Conservation (phyloP, 768 basidiomycete genomes). For the Mycena galericulata region DNA sequence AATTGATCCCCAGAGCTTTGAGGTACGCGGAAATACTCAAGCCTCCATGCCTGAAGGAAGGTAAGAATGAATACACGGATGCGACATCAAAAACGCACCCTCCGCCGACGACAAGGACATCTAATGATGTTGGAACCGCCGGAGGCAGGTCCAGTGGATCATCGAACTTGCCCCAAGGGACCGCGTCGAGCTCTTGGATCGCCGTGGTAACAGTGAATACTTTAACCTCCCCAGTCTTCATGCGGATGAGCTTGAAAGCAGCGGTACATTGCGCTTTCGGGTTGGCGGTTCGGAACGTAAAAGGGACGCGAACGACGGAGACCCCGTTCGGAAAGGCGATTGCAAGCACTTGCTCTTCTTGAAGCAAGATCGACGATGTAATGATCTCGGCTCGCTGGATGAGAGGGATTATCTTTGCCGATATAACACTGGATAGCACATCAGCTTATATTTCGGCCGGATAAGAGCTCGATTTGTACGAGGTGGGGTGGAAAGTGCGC, state of each 20-base stretch:
- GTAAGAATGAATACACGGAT: background rate
- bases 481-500: conserved; percentile 41
- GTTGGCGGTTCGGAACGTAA: conserved; percentile 19
- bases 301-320: conserved; percentile 30
- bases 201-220: conserved; percentile 32
- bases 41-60: conserved; percentile 34
- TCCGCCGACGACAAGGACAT: conserved; percentile 57
- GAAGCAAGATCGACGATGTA: conserved; percentile 21
- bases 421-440: conserved; percentile 9
- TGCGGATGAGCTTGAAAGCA: conserved; percentile 32
- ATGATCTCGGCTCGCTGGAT: conserved; percentile 19
- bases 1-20: conserved; percentile 58
- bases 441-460: background rate
- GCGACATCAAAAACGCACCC: conserved; percentile 38
- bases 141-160: background rate
- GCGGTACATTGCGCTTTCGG: conserved; percentile 28
- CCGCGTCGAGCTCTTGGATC: conserved; percentile 19
- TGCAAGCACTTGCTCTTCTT: conserved; percentile 19
- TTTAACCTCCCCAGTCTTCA: conserved; percentile 26
- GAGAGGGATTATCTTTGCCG: conserved; percentile 12
- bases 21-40: conserved; percentile 37
- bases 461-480: background rate
- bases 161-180: conserved; percentile 17
- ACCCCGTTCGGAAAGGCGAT: conserved; percentile 30
- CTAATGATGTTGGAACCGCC: conserved; percentile 19